Conservation (phyloP, 2,329 filamentous ascomycete genomes). For the Chrysoporthe austroafricana region DNA sequence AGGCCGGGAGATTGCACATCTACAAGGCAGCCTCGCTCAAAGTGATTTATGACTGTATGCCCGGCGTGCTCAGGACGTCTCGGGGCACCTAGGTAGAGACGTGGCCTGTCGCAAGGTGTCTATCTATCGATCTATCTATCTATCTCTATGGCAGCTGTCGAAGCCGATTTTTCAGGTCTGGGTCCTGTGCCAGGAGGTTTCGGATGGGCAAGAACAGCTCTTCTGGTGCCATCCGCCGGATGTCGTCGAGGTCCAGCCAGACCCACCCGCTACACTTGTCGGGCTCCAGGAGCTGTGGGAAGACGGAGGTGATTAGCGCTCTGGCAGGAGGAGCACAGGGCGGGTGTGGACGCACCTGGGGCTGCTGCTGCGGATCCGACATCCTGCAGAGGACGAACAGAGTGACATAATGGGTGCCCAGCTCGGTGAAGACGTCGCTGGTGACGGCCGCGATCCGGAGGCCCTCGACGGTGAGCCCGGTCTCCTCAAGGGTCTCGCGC, state of each 20-base stretch:
- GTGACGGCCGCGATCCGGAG: conserved; percentile 62
- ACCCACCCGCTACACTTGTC: conserved; percentile 56
- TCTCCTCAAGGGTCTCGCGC: conserved; percentile 73
- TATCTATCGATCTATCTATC: no score
- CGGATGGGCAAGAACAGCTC: conserved; percentile 46
- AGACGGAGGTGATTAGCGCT: neutral
- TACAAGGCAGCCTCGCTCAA: no score
- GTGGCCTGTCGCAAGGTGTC: no score
- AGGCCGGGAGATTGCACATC: no score
- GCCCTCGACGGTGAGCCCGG: conserved; percentile 60
- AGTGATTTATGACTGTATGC: no score
- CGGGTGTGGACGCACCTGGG: conserved; percentile 50
- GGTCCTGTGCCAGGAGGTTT: conserved; percentile 39
- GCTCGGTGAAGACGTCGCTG: conserved; percentile 65
- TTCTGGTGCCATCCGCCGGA: conserved; percentile 40
- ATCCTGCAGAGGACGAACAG: conserved; percentile 65
- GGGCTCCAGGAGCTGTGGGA: conserved; percentile 47
- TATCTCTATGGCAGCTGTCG: neutral
- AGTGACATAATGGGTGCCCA: conserved; percentile 75
- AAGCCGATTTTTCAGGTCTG: neutral
- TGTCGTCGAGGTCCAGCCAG: conserved; percentile 48
- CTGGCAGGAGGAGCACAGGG: no score
- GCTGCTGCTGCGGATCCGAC: conserved; percentile 50
- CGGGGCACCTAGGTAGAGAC: no score
- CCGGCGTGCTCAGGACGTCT: no score